A percentile compares a stretch with the other conserved stretches of the same genome.
phyloP scores from a whole-genome alignment of 2,329 filamentous ascomycete genomes.

The Penicillium sp. region DNA sequence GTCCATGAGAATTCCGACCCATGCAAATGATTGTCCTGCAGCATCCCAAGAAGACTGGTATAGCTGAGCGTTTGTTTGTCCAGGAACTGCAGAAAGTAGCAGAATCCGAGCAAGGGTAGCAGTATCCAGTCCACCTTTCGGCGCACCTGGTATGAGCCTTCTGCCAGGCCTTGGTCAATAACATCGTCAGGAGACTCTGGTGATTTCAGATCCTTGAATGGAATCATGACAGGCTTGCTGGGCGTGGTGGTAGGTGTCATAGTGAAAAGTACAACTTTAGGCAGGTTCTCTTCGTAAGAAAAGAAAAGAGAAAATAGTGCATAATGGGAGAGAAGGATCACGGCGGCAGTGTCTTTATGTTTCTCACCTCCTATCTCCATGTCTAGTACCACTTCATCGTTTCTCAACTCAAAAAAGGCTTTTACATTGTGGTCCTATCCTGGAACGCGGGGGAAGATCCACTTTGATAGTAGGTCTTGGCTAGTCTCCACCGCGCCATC shows the following conservation, averaged over 20 bases:
- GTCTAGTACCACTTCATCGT: background rate
- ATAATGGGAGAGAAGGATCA: background rate
- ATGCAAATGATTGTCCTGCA: background rate
- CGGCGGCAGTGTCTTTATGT: background rate
- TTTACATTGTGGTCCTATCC: background rate
- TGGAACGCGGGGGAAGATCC: background rate
- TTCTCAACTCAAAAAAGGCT: background rate
- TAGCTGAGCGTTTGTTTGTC: constrained; percentile 1
- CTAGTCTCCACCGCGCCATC: background rate
- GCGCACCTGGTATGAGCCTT: background rate
- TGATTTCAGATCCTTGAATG: background rate
- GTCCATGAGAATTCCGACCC: constrained; percentile 32
- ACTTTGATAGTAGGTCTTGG: background rate
- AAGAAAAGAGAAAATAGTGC: background rate
- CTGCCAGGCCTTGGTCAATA: background rate
- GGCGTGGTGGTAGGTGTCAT: background rate
- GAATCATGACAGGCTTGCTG: background rate
- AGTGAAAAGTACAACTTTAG: background rate
- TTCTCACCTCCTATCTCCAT: background rate
- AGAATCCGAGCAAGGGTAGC: background rate
- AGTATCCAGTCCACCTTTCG: background rate
- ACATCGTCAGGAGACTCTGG: background rate
- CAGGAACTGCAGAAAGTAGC: background rate
- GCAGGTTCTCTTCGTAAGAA: no score
- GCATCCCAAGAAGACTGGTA: background rate